A percentile compares a stretch with the other conserved stretches of the same genome.
Evolutionary conservation across 2,329 filamentous ascomycete genomes (phyloP).

Genomic region (Ophiostoma fasciatum): DNA sequence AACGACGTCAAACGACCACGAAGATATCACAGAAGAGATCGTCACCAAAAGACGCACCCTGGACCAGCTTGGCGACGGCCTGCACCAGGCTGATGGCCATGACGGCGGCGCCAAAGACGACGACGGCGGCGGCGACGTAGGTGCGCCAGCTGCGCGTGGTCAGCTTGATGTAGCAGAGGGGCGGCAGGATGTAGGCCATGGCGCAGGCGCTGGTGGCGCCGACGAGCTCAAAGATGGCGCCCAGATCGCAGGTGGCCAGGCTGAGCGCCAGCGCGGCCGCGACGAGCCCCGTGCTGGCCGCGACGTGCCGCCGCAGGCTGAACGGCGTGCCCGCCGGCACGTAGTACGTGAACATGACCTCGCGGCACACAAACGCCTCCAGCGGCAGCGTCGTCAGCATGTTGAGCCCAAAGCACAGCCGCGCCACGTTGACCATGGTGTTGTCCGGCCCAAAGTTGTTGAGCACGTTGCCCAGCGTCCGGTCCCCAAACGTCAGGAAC

Average conservation of each 20-base stretch:
- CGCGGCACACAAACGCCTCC: conserved; percentile 93
- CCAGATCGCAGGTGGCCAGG: conserved; percentile 82
- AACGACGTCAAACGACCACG: no score
- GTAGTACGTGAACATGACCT: conserved; percentile 85
- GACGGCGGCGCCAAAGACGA: conserved; percentile 64
- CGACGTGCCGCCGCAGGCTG: conserved; percentile 68
- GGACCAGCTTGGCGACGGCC: conserved; percentile 52
- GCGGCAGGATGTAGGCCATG: conserved; percentile 88
- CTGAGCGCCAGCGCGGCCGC: conserved; percentile 61
- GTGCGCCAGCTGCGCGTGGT: conserved; percentile 64
- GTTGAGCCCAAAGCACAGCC: conserved; percentile 91
- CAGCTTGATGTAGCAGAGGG: conserved; percentile 88
- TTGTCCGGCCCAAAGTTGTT: conserved; percentile 95
- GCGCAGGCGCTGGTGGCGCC: conserved; percentile 90
- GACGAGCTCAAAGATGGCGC: conserved; percentile 88
- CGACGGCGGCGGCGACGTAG: conserved; percentile 54
- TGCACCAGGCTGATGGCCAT: conserved; percentile 70
- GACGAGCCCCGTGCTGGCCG: conserved; percentile 77
- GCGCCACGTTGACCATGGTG: conserved; percentile 83
- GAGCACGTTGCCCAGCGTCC: conserved; percentile 85
- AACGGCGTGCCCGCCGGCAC: conserved; percentile 56
- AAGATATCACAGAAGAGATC: no score
- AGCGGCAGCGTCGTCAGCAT: conserved; percentile 96
- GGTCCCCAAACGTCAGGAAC: conserved; percentile 84
- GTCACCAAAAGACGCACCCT: no score